phyloP scores from a whole-genome alignment of 2,329 filamentous ascomycete genomes.

The Sclerotinia subarctica region DNA sequence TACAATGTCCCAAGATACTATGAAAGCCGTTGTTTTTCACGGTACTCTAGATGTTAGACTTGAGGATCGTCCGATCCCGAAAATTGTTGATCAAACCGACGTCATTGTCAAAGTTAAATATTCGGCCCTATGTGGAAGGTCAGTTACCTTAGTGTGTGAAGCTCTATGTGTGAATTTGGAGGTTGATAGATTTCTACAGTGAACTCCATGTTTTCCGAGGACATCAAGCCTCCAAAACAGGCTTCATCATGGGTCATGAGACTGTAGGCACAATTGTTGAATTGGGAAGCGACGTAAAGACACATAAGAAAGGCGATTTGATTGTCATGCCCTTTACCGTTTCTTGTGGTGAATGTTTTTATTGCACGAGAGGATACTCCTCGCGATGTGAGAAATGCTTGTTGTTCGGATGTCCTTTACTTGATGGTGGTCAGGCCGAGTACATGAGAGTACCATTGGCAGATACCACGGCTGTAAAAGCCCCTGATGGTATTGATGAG shows the following conservation, averaged over 20 bases:
- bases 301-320: slow-evolving; percentile 68
- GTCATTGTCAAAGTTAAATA: slow-evolving; percentile 80
- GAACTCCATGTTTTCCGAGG: slow-evolving; percentile 85
- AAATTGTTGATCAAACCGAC: slow-evolving; percentile 67
- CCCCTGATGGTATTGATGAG: slow-evolving; percentile 68
- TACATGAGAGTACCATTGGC: slow-evolving; percentile 79
- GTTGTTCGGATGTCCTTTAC: slow-evolving; percentile 65
- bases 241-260: slow-evolving; percentile 72
- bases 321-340: slow-evolving; percentile 82
- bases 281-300: slow-evolving; percentile 64
- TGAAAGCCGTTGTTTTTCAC: slow-evolving; percentile 89
- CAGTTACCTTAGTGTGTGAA: slow-evolving; percentile 39
- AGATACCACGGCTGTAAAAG: slow-evolving; percentile 75
- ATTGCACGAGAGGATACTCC: slow-evolving; percentile 73
- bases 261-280: slow-evolving; percentile 75
- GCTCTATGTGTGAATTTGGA: background rate
- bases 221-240: slow-evolving; percentile 64
- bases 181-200: slow-evolving; percentile 44
- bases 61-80: slow-evolving; percentile 75
- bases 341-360: slow-evolving; percentile 76
- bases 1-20: slow-evolving; percentile 47
- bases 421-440: slow-evolving; percentile 81
- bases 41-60: slow-evolving; percentile 48
- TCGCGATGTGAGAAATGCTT: slow-evolving; percentile 70
- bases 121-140: slow-evolving; percentile 87